A percentile compares a stretch with the other conserved stretches of the same genome.
Conservation (phyloP, 2,329 filamentous ascomycete genomes). For the Xylariaceae sp. region DNA sequence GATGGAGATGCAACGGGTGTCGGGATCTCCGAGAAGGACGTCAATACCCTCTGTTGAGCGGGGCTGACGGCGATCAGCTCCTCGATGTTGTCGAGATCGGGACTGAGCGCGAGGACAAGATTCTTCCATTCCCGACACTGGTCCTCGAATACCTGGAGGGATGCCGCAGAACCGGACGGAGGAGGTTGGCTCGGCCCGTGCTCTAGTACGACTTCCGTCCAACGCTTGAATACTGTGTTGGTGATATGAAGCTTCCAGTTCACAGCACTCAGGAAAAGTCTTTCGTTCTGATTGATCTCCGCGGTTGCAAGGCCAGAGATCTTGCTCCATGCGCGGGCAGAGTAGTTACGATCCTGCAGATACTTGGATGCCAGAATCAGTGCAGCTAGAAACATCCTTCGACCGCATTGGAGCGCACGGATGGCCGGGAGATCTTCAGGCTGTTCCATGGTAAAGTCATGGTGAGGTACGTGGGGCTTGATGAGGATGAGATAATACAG, state of each 20-base stretch:
- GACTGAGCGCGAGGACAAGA: constrained; percentile 51
- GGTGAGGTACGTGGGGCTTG: constrained; percentile 78
- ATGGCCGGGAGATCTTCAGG: constrained; percentile 63
- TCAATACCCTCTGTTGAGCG: constrained; percentile 27
- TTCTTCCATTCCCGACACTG: constrained; percentile 53
- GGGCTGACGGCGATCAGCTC: constrained; percentile 39
- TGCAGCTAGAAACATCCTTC: constrained; percentile 94
- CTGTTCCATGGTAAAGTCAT: constrained; percentile 84
- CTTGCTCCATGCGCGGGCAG: constrained; percentile 95
- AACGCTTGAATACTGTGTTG: constrained; percentile 81
- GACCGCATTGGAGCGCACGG: constrained; percentile 86
- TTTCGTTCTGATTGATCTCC: constrained; percentile 97
- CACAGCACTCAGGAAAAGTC: constrained; percentile 82
- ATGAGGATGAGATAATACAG: constrained; percentile 94
- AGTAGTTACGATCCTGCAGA: constrained; percentile 95
- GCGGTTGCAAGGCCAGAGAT: constrained; percentile 90
- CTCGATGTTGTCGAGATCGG: constrained; percentile 54
- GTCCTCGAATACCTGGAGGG: constrained; percentile 37
- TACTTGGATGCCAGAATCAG: constrained; percentile 97
- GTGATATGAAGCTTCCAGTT: constrained; percentile 94
- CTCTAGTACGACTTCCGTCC: constrained; percentile 87
- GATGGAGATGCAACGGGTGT: constrained; percentile 42
- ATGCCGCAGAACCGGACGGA: constrained; percentile 44
- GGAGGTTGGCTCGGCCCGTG: constrained; percentile 64
- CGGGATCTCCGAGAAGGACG: constrained; percentile 36